Conservation (phyloP, 805 yeast genomes). For the Grigorovia humatica region DNA sequence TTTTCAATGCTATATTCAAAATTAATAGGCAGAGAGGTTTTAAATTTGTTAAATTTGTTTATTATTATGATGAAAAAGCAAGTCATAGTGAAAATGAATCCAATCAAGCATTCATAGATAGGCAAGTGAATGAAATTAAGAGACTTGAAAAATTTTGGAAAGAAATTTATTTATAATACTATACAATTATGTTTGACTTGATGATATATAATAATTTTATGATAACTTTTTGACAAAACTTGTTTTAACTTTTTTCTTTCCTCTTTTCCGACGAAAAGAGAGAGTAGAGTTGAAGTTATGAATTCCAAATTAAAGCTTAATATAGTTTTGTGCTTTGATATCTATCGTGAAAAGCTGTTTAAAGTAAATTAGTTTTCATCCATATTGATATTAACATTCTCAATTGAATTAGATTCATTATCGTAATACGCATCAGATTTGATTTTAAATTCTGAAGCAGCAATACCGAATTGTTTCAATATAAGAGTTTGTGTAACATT, state of each 20-base stretch:
- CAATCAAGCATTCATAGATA: neutral
- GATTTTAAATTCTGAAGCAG: slow-evolving; percentile 84
- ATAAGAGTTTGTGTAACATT: slow-evolving; percentile 88
- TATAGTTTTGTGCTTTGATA: no score
- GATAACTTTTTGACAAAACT: neutral
- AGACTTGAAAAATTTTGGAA: slow-evolving; percentile 21
- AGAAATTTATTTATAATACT: slow-evolving; percentile 10
- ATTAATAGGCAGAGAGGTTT: slow-evolving; percentile 13
- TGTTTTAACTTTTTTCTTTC: no score
- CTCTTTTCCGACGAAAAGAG: no score
- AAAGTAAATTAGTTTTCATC: slow-evolving; percentile 8
- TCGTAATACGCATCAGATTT: slow-evolving; percentile 68
- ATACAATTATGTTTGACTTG: neutral
- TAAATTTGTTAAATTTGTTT: slow-evolving; percentile 7
- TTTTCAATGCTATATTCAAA: slow-evolving; percentile 17
- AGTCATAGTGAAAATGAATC: neutral
- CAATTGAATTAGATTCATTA: slow-evolving; percentile 37
- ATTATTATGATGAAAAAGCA: slow-evolving; percentile 2
- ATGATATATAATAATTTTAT: neutral
- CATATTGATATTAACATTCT: slow-evolving; percentile 28
- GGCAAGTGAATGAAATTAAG: neutral
- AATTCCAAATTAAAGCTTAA: no score
- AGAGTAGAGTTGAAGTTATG: no score
- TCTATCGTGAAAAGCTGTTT: neutral
- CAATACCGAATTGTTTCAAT: slow-evolving; percentile 91